Base-by-base conservation (phyloP, 1,284 basidiomycete genomes). In the Sporisorium sorghi region DNA sequence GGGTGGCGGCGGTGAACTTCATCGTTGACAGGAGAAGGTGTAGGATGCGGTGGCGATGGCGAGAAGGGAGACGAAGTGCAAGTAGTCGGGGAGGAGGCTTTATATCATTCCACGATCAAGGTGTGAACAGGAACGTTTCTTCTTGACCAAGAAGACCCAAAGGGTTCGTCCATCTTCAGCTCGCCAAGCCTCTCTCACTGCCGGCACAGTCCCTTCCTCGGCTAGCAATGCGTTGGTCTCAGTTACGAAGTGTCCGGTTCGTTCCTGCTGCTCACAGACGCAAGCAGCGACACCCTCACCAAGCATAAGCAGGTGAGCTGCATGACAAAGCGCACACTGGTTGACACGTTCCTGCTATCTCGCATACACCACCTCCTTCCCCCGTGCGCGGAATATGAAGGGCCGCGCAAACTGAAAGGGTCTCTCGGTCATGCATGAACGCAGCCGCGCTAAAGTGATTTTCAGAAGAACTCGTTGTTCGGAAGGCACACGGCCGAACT, bases 321-420 rank as follows among this genome's bases (percentile, higher is more conserved):
- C 10, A 26, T 30, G 8, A n/a, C n/a, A n/a, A 9, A 3, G 1
- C n/a, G 37, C 37, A n/a, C 37, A n/a, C 15, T 40, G 6, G 35
- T 44, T 33, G 23, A 56, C 64, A 66, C 58, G 57, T 60, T 66
- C 47, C 57, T 66, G 53, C 58, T 56, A 55, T 59, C 64, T 43
- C 48, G 64, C 64, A 59, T 59, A 39, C 35, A 17, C 35, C 17
- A n/a, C n/a, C n/a, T n/a, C n/a, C n/a, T n/a, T n/a, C n/a, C n/a
- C n/a, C n/a, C n/a, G n/a, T n/a, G n/a, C n/a, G n/a, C n/a, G n/a
- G n/a, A n/a, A n/a, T n/a, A n/a, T n/a, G n/a, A n/a, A n/a, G n/a
- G n/a, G 23, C 35, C 35, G 40, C 35, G 28, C 23, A 50, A 14
- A 26, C 28, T 19, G 5, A 26, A 17, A 30, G 11, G 28, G 19